These are phyloP conservation scores for Suillus subaureus DNA, from an alignment of 768 basidiomycete genomes.

Conservation along the genomic window DNA sequence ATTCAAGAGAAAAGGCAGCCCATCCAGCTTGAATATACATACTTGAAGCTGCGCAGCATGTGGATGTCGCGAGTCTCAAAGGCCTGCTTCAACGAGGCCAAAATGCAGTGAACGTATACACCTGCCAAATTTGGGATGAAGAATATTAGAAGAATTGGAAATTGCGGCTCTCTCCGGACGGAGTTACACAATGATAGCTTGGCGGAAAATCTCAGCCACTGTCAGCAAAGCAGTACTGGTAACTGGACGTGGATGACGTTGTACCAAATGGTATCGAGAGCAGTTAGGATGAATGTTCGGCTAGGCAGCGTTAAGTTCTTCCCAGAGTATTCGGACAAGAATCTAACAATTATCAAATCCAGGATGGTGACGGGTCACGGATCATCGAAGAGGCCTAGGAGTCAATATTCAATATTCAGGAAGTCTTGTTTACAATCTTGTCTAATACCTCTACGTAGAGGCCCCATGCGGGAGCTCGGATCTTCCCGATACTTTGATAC, in stretches of 20 bases:
- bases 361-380: background rate
- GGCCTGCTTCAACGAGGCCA: conserved; percentile 10
- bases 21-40: background rate
- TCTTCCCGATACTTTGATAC: background rate
- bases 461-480: background rate
- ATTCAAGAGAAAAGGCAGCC: background rate
- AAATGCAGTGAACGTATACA: conserved; percentile 5
- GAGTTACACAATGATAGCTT: background rate
- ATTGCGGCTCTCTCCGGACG: background rate
- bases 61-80: conserved; percentile 9
- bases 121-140: conserved; percentile 3
- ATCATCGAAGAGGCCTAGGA: background rate
- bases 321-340: background rate
- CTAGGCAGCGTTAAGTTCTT: background rate
- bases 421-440: background rate
- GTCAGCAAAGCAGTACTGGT: background rate
- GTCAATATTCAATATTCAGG: background rate
- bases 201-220: no score
- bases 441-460: background rate
- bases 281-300: background rate
- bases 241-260: background rate
- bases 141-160: background rate
- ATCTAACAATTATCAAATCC: background rate
- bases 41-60: conserved; percentile 7
- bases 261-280: background rate